Evolutionary conservation across 768 basidiomycete genomes (phyloP).

Genomic region (Myochromella boudieri): DNA sequence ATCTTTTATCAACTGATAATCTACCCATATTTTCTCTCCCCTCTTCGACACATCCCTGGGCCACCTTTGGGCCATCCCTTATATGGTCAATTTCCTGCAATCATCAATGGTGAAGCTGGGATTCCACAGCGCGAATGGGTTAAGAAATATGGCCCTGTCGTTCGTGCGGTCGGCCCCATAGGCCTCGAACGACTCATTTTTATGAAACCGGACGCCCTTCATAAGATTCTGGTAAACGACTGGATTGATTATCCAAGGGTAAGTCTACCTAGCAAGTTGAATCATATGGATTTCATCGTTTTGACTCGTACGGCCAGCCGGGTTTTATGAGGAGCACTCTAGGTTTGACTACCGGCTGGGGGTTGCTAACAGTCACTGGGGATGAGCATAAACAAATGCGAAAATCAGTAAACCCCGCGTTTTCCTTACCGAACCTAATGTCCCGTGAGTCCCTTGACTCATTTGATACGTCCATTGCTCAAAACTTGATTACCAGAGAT

Average conservation of each 20-base stretch:
- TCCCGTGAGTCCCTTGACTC: slow-evolving; percentile 25
- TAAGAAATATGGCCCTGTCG: slow-evolving; percentile 42
- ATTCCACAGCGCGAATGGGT: slow-evolving; percentile 46
- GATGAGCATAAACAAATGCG: slow-evolving; percentile 50
- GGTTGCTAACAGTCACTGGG: slow-evolving; percentile 48
- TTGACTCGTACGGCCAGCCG: slow-evolving; percentile 29
- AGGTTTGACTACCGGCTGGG: slow-evolving; percentile 43
- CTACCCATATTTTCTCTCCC: slow-evolving; percentile 35
- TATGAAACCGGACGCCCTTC: slow-evolving; percentile 42
- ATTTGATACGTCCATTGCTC: background rate
- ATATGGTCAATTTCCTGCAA: slow-evolving; percentile 36
- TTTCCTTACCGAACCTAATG: slow-evolving; percentile 42
- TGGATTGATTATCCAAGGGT: slow-evolving; percentile 48
- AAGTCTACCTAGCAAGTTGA: slow-evolving; percentile 15
- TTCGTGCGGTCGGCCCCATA: slow-evolving; percentile 44
- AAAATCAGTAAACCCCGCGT: slow-evolving; percentile 52
- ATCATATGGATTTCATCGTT: background rate
- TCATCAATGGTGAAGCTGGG: slow-evolving; percentile 39
- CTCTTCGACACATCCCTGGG: slow-evolving; percentile 36
- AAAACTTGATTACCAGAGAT: slow-evolving; percentile 26
- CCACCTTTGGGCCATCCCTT: slow-evolving; percentile 32
- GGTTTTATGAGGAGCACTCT: slow-evolving; percentile 40
- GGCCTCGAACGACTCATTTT: slow-evolving; percentile 47
- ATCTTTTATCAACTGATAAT: slow-evolving; percentile 29
- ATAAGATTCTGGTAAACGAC: slow-evolving; percentile 41